Evolutionary conservation across 2,329 filamentous ascomycete genomes (phyloP).

Genomic region (Epichloe brachyelytri): DNA sequence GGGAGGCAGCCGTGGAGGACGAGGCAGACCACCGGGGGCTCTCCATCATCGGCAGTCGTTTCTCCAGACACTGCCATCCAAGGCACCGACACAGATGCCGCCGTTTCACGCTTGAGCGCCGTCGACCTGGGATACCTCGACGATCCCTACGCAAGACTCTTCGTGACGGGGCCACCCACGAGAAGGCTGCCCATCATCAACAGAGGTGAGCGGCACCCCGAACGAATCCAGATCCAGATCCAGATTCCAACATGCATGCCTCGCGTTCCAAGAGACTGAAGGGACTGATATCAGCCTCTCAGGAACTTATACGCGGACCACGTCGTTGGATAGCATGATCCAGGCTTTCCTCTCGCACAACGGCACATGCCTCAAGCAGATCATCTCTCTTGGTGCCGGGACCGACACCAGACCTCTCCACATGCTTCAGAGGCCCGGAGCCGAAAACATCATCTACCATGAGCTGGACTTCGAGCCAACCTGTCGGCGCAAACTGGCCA

Average conservation of each 20-base stretch:
- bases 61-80: constrained; percentile 66
- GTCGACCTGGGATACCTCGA: constrained; percentile 74
- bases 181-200: constrained; percentile 86
- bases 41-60: constrained; percentile 17
- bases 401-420: constrained; percentile 85
- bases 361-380: constrained; percentile 44
- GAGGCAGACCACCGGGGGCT: constrained; percentile 22
- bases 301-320: constrained; percentile 90
- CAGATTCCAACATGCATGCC: too few species aligned
- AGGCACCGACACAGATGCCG: constrained; percentile 83
- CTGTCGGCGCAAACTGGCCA: constrained; percentile 50
- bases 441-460: constrained; percentile 56
- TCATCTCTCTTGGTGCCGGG: constrained; percentile 84
- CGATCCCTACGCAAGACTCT: constrained; percentile 63
- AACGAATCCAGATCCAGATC: not conserved
- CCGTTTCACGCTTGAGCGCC: constrained; percentile 76
- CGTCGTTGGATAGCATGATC: constrained; percentile 68
- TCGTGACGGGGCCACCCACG: constrained; percentile 45
- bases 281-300: not conserved
- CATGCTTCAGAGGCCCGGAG: constrained; percentile 38
- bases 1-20: constrained; percentile 27
- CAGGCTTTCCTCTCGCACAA: constrained; percentile 48
- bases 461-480: constrained; percentile 82
- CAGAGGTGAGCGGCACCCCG: constrained; percentile 47
- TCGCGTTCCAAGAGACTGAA: not conserved